phyloP scores from a whole-genome alignment of 2,329 filamentous ascomycete genomes.

The Exophiala dermatitidis region DNA sequence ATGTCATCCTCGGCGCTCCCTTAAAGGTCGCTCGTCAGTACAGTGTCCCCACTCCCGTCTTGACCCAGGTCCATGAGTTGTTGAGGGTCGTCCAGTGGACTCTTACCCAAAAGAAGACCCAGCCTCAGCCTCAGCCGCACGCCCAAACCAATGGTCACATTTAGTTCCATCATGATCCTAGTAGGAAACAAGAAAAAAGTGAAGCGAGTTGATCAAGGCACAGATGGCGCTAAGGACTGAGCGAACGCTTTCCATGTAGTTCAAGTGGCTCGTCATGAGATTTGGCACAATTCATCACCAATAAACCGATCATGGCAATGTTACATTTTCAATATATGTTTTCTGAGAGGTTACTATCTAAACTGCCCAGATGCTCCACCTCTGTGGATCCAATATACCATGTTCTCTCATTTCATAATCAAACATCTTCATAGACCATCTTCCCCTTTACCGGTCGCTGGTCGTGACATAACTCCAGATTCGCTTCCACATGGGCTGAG shows the following conservation, averaged over 20 bases:
- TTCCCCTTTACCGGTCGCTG: neutral
- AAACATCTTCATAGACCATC: neutral
- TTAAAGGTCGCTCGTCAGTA: constrained; percentile 42
- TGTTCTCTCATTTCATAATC: neutral
- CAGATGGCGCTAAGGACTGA: no score
- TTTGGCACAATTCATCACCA: no score
- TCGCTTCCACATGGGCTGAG: constrained; percentile 1
- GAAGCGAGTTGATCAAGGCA: no score
- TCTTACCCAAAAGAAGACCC: constrained; percentile 14
- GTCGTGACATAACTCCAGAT: constrained; percentile 1
- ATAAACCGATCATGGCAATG: no score
- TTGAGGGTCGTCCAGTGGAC: constrained; percentile 27
- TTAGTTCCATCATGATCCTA: neutral
- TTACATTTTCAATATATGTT: no score
- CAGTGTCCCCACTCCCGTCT: constrained; percentile 36
- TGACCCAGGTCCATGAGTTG: constrained; percentile 26
- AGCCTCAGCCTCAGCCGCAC: no score
- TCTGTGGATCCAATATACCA: neutral
- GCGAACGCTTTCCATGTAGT: no score
- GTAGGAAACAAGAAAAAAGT: neutral
- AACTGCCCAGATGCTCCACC: no score
- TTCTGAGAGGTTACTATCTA: no score
- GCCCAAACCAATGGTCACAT: neutral
- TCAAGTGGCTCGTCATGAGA: no score
- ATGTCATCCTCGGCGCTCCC: constrained; percentile 52